Evolutionary conservation across 805 yeast species (phyloP).

Genomic region (Saturnispora serradocipensis): DNA sequence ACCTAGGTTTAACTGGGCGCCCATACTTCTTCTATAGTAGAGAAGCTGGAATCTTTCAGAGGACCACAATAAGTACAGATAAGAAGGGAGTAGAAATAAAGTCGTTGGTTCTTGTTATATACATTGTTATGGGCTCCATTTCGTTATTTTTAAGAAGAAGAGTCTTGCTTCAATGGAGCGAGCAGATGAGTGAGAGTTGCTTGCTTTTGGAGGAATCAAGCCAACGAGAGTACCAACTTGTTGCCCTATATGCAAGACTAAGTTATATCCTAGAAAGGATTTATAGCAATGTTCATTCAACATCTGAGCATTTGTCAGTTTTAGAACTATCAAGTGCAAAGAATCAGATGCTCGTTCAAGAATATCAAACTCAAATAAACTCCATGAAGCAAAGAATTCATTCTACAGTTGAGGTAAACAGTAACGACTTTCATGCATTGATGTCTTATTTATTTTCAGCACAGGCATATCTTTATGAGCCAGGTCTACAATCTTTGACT

Average conservation of each 20-base stretch:
- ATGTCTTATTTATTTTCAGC: constrained; percentile 51
- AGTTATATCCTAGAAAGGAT: constrained; percentile 55
- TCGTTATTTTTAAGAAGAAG: constrained; percentile 59
- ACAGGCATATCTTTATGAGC: constrained; percentile 60
- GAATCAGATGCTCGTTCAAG: constrained; percentile 34
- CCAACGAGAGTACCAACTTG: constrained; percentile 27
- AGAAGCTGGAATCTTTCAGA: constrained; percentile 33
- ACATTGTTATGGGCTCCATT: constrained; percentile 52
- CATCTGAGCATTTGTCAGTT: constrained; percentile 28
- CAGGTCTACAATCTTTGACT: constrained; percentile 21
- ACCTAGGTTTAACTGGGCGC: constrained; percentile 60
- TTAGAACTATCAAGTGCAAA: constrained; percentile 21
- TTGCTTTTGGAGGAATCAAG: constrained; percentile 32
- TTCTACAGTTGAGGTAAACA: constrained; percentile 15
- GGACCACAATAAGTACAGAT: constrained; percentile 28
- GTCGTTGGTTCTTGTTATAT: constrained; percentile 47
- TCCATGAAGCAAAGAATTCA: constrained; percentile 32
- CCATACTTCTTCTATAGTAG: constrained; percentile 35
- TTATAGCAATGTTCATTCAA: constrained; percentile 39
- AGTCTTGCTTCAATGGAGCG: constrained; percentile 53
- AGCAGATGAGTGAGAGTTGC: constrained; percentile 56
- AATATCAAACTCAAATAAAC: constrained; percentile 41
- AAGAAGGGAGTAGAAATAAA: constrained; percentile 38
- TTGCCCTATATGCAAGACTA: constrained; percentile 52
- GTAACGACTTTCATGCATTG: constrained; percentile 30